Conservation (phyloP, 2,329 filamentous ascomycete genomes). For the Apiospora saccharicola region DNA sequence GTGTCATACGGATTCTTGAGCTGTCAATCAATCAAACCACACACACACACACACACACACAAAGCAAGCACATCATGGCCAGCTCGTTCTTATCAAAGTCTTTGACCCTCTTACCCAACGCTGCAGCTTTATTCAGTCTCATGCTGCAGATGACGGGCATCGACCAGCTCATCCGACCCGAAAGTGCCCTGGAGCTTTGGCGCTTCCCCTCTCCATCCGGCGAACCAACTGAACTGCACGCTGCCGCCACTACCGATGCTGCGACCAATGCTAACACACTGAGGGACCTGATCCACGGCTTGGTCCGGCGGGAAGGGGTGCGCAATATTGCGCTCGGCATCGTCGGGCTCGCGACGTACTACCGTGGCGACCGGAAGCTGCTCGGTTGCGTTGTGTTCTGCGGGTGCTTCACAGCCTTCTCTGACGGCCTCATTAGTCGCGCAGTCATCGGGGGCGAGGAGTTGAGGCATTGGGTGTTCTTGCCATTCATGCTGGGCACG, state of each 20-base stretch:
- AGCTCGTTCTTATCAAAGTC: neutral
- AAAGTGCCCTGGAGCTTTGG: neutral
- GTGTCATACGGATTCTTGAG: neutral
- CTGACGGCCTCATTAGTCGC: conserved; percentile 3
- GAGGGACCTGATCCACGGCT: neutral
- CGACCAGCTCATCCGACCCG: neutral
- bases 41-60: neutral
- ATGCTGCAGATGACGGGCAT: neutral
- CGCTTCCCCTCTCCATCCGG: neutral
- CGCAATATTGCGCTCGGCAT: neutral
- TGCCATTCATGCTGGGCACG: neutral
- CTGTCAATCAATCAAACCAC: neutral
- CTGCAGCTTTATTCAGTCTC: neutral
- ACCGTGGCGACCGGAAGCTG: neutral
- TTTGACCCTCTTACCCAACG: neutral
- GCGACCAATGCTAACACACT: neutral
- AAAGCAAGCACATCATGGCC: neutral
- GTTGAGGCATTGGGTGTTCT: neutral
- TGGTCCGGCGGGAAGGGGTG: neutral
- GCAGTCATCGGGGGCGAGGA: neutral
- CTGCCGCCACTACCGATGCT: neutral
- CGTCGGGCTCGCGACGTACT: neutral
- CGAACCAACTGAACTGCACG: neutral
- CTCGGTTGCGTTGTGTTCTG: neutral
- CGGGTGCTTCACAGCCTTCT: conserved; percentile 4